Evolutionary conservation across 2,329 filamentous ascomycete genomes (phyloP), one percentile per base, ranked within the genome.

Genomic region (Trichoderma sp.): DNA sequence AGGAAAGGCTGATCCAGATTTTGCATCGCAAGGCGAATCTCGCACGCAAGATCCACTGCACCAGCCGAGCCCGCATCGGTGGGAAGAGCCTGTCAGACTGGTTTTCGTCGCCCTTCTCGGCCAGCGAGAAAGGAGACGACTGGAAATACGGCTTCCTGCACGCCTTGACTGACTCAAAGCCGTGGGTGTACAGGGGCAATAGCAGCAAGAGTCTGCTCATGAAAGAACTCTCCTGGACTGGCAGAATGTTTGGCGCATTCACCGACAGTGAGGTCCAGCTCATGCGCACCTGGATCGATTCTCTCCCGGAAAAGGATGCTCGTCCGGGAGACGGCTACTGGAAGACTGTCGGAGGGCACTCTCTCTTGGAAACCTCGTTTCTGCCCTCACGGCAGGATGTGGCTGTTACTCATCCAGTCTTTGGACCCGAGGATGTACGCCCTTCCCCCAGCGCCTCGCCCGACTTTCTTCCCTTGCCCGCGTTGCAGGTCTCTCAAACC

Each of bases 221-320:
- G 2, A 75, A 73, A 47, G 79, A 80, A 69, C 68, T 83, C 7
- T 71, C 67, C 1, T 83, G 80, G 80, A 75, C 76, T 26, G 81
- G 81, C 5, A 77, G 74, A 50, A 83, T 83, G 81, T 83, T 81
- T 68, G 81, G 81, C 1, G 74, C 79, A 21, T 83, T 83, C 69
- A 83, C 80, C 1, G 69, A 78, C 17, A 71, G 69, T 12, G 81
- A 83, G 68, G 72, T 67, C 14, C 45, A 41, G 5, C 4, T 44
- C 6, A 24, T 69, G 7, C 34, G 56, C 10, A 52, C 52, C 19
- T 69, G 68, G 68, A 68, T 69, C 39, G 67, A 67, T 30, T 24
- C 43, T 34, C 45, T 68, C 24, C 63, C 34, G 3, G 41, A 60
- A 24, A 58, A 65, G n/a, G 19, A 62, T 41, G 50, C 48, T 21